Percentiles rank a stretch among this genome's conserved stretches.
phyloP scores from a whole-genome alignment of 2,329 filamentous ascomycete species.

The Sporothrix phasma region DNA sequence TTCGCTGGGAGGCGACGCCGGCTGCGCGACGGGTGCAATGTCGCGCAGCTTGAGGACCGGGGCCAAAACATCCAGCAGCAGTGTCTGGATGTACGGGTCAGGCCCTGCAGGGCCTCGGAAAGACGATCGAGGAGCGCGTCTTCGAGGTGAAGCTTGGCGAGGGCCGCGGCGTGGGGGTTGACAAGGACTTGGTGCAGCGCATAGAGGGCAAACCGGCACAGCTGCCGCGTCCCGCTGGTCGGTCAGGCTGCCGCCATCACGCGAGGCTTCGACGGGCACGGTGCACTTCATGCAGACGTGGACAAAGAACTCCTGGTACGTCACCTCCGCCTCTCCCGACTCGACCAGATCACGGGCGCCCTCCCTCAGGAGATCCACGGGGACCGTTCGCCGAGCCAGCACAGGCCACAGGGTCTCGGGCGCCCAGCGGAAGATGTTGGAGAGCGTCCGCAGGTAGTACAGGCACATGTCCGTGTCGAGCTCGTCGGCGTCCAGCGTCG shows the following conservation, averaged over 20 bases:
- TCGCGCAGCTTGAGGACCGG: conserved; percentile 60
- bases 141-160: conserved; percentile 60
- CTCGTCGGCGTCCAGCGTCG: conserved; percentile 32
- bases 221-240: conserved; percentile 46
- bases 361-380: conserved; percentile 36
- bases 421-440: conserved; percentile 59
- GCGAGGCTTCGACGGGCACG: conserved; percentile 24
- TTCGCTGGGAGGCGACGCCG: conserved; percentile 32
- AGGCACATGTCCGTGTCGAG: conserved; percentile 67
- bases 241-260: conserved; percentile 27
- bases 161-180: conserved; percentile 48
- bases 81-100: conserved; percentile 63
- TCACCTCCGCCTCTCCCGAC: conserved; percentile 42
- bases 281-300: conserved; percentile 57
- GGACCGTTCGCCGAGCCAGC: conserved; percentile 52
- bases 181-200: conserved; percentile 61
- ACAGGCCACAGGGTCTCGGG: conserved; percentile 61
- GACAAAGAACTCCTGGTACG: conserved; percentile 58
- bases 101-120: conserved; percentile 47
- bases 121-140: conserved; percentile 60
- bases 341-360: conserved; percentile 31
- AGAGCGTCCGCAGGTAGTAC: conserved; percentile 68
- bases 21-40: conserved; percentile 24
- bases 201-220: conserved; percentile 61
- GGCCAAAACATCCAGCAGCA: conserved; percentile 69